Conservation (phyloP, 345 rosid species). For the Aquilaria yunnanensis region DNA sequence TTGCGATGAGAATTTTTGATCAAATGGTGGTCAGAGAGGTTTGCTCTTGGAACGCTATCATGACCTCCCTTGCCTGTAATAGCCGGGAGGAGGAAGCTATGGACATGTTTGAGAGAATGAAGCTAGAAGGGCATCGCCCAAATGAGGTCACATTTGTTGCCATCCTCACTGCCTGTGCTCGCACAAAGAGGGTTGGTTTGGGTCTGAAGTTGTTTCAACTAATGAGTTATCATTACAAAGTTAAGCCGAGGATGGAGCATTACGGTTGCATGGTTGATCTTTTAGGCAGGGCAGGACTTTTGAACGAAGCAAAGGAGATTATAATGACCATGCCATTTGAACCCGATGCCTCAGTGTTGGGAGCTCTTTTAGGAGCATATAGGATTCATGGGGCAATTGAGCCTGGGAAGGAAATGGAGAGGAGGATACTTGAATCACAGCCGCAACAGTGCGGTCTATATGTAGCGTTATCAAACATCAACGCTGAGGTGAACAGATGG, state of each 20-base stretch:
- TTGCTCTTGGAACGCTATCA: constrained; percentile 74
- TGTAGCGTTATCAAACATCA: constrained; percentile 38
- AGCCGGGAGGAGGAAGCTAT: constrained; percentile 44
- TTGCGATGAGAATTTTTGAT: constrained; percentile 32
- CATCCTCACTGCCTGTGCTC: constrained; percentile 64
- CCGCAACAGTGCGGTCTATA: constrained; percentile 47
- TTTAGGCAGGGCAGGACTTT: constrained; percentile 61
- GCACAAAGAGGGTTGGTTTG: constrained; percentile 35
- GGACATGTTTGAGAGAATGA: constrained; percentile 54
- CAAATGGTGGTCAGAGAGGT: constrained; percentile 26
- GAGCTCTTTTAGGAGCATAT: constrained; percentile 68
- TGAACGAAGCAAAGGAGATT: constrained; percentile 49
- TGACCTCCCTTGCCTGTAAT: constrained; percentile 45
- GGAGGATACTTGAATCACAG: constrained; percentile 38
- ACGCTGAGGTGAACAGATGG: constrained; percentile 50
- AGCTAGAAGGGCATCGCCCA: constrained; percentile 23
- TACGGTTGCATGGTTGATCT: constrained; percentile 80
- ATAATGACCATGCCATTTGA: constrained; percentile 44
- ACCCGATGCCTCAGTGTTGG: constrained; percentile 61
- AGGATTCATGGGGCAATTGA: constrained; percentile 54
- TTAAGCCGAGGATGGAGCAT: constrained; percentile 57
- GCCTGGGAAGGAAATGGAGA: constrained; percentile 45
- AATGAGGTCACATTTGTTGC: constrained; percentile 58
- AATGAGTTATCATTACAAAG: constrained; percentile 26
- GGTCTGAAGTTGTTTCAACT: constrained; percentile 44